phyloP scores from a whole-genome alignment of 108 stramenopile species.

The Poteriospumella lacustris region DNA sequence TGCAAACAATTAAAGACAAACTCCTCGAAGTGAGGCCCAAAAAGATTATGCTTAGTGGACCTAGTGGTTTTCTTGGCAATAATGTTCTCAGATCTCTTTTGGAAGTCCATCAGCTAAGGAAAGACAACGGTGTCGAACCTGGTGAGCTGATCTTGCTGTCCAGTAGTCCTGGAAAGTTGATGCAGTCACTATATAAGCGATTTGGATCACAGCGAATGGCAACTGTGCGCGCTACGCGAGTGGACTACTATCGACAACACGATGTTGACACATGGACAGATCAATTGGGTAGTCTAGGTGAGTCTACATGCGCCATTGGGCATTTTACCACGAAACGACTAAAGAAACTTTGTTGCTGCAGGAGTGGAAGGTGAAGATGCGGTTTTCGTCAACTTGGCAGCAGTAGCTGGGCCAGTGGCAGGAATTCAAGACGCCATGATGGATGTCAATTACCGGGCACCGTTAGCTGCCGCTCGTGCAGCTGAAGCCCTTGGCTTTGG shows the following conservation, averaged over 20 bases:
- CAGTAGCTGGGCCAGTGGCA: neutral
- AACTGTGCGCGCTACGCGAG: slow-evolving; percentile 20
- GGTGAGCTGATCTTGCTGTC: slow-evolving; percentile 18
- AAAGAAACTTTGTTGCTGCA: too few relatives aligned
- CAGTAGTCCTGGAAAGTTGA: slow-evolving; percentile 21
- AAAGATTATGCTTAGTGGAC: slow-evolving; percentile 25
- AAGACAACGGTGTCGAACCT: neutral
- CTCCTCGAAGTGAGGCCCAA: neutral
- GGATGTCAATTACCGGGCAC: slow-evolving; percentile 31
- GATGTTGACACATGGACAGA: slow-evolving; percentile 10
- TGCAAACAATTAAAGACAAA: too few relatives aligned
- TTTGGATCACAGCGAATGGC: slow-evolving; percentile 14
- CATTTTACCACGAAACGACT: too few relatives aligned
- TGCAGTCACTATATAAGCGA: neutral
- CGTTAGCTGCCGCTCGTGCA: neutral
- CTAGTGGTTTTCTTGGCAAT: slow-evolving; percentile 28
- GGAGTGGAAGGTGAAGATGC: slow-evolving; percentile 10
- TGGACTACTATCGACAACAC: slow-evolving; percentile 29
- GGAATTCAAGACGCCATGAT: slow-evolving; percentile 22
- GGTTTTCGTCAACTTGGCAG: slow-evolving; percentile 26
- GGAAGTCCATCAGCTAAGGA: slow-evolving; percentile 11
- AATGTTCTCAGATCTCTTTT: neutral
- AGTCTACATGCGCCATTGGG: too few relatives aligned
- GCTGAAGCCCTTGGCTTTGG: slow-evolving; percentile 19
- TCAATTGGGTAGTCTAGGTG: slow-evolving; percentile 26